A percentile compares a stretch with the other conserved stretches of the same genome.
Conservation (phyloP, 1,139 yeast species). For the Diutina sp. region DNA sequence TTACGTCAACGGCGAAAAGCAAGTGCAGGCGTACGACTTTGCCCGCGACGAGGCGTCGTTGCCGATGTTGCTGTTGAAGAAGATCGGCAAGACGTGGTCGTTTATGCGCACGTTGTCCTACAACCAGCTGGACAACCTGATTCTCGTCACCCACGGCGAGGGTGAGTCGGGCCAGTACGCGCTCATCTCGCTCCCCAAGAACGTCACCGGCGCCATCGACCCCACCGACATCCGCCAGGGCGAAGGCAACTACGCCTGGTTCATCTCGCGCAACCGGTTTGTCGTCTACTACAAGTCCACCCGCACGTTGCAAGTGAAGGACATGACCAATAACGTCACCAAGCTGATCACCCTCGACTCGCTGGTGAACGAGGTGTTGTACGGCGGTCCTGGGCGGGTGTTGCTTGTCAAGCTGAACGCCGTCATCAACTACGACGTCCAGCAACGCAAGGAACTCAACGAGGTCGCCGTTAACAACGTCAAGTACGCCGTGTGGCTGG, state of each 20-base stretch:
- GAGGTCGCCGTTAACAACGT: slow-evolving; percentile 67
- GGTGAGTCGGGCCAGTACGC: slow-evolving; percentile 57
- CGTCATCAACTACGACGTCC: slow-evolving; percentile 82
- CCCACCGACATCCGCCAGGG: slow-evolving; percentile 74
- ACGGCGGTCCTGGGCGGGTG: slow-evolving; percentile 77
- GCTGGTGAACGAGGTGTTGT: slow-evolving; percentile 57
- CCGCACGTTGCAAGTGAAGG: slow-evolving; percentile 68
- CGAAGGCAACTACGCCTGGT: slow-evolving; percentile 74
- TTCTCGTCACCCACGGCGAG: slow-evolving; percentile 70
- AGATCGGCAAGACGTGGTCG: slow-evolving; percentile 77
- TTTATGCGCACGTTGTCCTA: slow-evolving; percentile 77
- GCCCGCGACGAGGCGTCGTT: slow-evolving; percentile 46
- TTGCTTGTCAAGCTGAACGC: slow-evolving; percentile 59
- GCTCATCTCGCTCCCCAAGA: slow-evolving; percentile 69
- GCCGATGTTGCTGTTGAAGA: slow-evolving; percentile 75
- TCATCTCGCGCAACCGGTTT: slow-evolving; percentile 89
- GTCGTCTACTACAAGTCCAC: slow-evolving; percentile 61
- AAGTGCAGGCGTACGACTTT: slow-evolving; percentile 70
- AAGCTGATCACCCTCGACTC: slow-evolving; percentile 70
- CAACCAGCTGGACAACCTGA: slow-evolving; percentile 84
- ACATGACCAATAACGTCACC: slow-evolving; percentile 68
- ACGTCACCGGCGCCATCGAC: slow-evolving; percentile 85
- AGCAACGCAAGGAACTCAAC: slow-evolving; percentile 71
- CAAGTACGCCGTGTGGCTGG: slow-evolving; percentile 83
- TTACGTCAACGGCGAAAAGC: slow-evolving; percentile 76